These are phyloP conservation scores for Chaetothyriales sp. DNA, from an alignment of 2,329 filamentous ascomycete species.

Conservation along the genomic window DNA sequence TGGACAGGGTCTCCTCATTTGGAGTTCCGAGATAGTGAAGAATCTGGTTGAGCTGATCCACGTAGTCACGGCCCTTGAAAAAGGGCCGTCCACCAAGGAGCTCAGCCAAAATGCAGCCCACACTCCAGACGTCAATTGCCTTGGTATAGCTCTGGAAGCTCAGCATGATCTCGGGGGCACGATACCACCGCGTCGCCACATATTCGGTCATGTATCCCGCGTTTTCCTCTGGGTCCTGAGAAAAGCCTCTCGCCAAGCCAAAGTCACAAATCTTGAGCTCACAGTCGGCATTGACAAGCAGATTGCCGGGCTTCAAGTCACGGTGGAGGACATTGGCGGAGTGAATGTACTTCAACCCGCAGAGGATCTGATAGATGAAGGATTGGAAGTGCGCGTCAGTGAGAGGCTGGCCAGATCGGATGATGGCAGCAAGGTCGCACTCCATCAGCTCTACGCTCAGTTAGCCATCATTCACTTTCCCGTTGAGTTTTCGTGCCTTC, in stretches of 20 bases:
- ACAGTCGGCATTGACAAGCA: constrained; percentile 96
- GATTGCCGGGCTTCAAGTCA: constrained; percentile 91
- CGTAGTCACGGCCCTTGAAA: constrained; percentile 98
- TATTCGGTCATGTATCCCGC: constrained; percentile 99
- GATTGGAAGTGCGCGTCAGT: constrained; percentile 99
- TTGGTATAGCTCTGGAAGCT: constrained; percentile 99
- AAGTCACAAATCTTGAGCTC: constrained; percentile 99
- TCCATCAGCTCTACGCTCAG: constrained; percentile 77
- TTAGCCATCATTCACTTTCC: neutral
- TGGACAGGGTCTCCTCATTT: constrained; percentile 81
- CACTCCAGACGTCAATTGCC: constrained; percentile 99
- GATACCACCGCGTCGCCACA: constrained; percentile 95
- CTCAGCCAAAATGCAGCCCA: constrained; percentile 94
- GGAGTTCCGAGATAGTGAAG: constrained; percentile 94
- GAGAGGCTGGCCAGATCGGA: constrained; percentile 87
- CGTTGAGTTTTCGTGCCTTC: constrained; percentile 53
- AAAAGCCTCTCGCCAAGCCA: constrained; percentile 89
- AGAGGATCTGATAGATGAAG: constrained; percentile 99
- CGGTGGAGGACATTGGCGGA: constrained; percentile 95
- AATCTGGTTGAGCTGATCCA: constrained; percentile 98
- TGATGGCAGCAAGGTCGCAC: constrained; percentile 94
- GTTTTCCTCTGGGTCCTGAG: constrained; percentile 92
- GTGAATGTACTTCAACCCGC: constrained; percentile 97
- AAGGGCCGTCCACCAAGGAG: constrained; percentile 91
- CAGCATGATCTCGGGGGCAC: constrained; percentile 97